Percentiles rank a stretch among this genome's conserved stretches.
These are phyloP conservation scores for Mortierella sp. DNA, from an alignment of 371 early-diverging fungal species.

Conservation along the genomic window DNA sequence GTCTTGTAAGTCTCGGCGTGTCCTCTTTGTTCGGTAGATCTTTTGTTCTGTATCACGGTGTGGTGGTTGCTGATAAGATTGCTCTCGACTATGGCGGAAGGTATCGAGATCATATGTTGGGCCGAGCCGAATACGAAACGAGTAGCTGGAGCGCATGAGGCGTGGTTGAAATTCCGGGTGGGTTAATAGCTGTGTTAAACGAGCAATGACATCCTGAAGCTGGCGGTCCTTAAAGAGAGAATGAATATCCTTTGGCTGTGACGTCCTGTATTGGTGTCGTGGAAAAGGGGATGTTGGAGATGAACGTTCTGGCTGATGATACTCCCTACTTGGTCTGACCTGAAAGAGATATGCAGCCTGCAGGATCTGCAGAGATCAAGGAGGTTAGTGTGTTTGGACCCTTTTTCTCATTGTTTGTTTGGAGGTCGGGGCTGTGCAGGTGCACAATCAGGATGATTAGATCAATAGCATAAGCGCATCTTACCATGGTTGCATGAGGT, in stretches of 20 bases:
- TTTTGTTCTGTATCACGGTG: background rate
- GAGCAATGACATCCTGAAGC: constrained; percentile 27
- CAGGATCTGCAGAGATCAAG: constrained; percentile 23
- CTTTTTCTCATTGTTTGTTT: background rate
- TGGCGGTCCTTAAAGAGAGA: constrained; percentile 27
- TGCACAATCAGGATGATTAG: background rate
- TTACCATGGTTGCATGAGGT: constrained; percentile 46
- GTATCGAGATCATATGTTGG: background rate
- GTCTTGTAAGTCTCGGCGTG: constrained; percentile 42
- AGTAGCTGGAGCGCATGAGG: constrained; percentile 47
- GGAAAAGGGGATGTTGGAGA: background rate
- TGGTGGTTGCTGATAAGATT: background rate
- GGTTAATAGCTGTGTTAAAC: constrained; percentile 22
- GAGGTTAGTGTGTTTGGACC: background rate
- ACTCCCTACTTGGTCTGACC: constrained; percentile 30
- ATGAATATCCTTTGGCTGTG: constrained; percentile 16
- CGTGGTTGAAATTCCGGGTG: constrained; percentile 52
- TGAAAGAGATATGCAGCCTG: constrained; percentile 48
- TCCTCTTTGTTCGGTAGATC: constrained; percentile 13
- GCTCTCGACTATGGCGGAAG: background rate
- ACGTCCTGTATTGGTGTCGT: background rate
- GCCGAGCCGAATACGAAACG: constrained; percentile 26
- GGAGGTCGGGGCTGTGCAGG: background rate
- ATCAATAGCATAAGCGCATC: background rate
- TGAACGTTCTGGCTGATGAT: background rate